These are phyloP conservation scores for Stemphylium vesicarium DNA, from an alignment of 2,329 filamentous ascomycete genomes.

Conservation along the genomic window DNA sequence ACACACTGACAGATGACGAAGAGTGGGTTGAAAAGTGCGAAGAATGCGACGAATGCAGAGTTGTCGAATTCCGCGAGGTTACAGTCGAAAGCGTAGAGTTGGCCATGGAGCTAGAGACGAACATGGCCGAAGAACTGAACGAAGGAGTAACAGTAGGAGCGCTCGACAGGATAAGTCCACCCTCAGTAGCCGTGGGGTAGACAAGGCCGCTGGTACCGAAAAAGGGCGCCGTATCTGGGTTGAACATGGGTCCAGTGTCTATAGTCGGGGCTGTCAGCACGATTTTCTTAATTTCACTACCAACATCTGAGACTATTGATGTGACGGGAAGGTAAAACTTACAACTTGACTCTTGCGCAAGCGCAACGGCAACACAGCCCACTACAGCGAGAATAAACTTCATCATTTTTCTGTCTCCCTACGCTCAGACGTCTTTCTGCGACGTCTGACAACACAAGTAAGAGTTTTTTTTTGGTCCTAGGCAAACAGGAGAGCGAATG, in stretches of 20 bases:
- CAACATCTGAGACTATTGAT: background rate
- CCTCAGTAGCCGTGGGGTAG: slow-evolving; percentile 20
- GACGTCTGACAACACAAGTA: background rate
- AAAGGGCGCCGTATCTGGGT: slow-evolving; percentile 24
- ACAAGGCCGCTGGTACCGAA: slow-evolving; percentile 26
- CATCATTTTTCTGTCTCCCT: slow-evolving; percentile 2
- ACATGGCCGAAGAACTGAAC: slow-evolving; percentile 6
- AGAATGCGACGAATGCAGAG: slow-evolving; percentile 1
- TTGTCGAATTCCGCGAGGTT: slow-evolving; percentile 5
- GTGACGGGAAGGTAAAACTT: background rate
- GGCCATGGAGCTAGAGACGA: slow-evolving; percentile 1
- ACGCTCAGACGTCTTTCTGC: background rate
- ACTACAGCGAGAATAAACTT: slow-evolving; percentile 6
- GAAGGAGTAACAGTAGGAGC: slow-evolving; percentile 14
- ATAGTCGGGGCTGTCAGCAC: background rate
- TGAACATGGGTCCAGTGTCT: slow-evolving; percentile 29
- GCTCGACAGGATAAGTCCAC: slow-evolving; percentile 9
- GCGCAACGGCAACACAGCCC: slow-evolving; percentile 6
- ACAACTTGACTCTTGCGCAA: slow-evolving; percentile 9
- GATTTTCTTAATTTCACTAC: background rate
- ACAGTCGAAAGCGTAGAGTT: slow-evolving; percentile 12
- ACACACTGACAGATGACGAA: slow-evolving; percentile 7
- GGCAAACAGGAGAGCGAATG: too few species aligned
- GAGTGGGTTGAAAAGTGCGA: slow-evolving; percentile 2
- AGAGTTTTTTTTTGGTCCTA: background rate